phyloP scores from a whole-genome alignment of 1,139 yeast genomes.

The Sugiyamaella sp. region DNA sequence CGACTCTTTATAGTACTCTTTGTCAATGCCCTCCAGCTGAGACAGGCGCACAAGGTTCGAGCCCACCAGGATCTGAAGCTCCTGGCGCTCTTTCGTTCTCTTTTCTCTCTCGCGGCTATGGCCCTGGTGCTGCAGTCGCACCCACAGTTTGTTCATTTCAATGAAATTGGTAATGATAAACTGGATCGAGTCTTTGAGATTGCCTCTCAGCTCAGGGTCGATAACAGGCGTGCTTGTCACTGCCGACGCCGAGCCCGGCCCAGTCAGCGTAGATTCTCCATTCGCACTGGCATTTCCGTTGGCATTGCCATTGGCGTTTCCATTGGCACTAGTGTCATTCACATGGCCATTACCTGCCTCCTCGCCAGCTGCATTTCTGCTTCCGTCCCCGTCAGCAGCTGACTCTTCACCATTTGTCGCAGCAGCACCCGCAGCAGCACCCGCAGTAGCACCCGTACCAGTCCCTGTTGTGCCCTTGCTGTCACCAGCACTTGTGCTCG shows the following conservation, averaged over 20 bases:
- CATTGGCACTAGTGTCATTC: too few relatives aligned
- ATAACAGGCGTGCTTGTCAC: constrained; percentile 2
- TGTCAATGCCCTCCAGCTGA: constrained; percentile 79
- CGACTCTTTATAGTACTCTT: constrained; percentile 58
- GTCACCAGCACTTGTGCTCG: constrained; percentile 16
- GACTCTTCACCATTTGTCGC: not conserved
- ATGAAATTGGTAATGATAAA: constrained; percentile 85
- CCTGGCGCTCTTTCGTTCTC: constrained; percentile 79
- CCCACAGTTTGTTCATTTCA: constrained; percentile 98
- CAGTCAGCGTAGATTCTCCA: constrained; percentile 3
- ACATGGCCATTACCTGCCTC: not conserved
- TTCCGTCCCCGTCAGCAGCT: not conserved
- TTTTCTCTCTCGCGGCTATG: constrained; percentile 80
- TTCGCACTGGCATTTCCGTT: too few relatives aligned
- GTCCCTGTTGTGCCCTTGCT: constrained; percentile 2
- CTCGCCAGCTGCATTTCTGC: not conserved
- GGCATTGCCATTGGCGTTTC: too few relatives aligned
- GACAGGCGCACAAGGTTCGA: constrained; percentile 87
- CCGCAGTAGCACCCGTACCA: not conserved
- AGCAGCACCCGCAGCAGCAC: not conserved
- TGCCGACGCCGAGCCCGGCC: constrained; percentile 9
- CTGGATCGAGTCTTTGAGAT: constrained; percentile 64
- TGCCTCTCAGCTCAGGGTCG: constrained; percentile 39
- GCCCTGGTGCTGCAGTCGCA: constrained; percentile 93
- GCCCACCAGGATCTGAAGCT: constrained; percentile 89